Evolutionary conservation across 2,329 filamentous ascomycete species (phyloP).

Genomic region (Talaromyces sp.): DNA sequence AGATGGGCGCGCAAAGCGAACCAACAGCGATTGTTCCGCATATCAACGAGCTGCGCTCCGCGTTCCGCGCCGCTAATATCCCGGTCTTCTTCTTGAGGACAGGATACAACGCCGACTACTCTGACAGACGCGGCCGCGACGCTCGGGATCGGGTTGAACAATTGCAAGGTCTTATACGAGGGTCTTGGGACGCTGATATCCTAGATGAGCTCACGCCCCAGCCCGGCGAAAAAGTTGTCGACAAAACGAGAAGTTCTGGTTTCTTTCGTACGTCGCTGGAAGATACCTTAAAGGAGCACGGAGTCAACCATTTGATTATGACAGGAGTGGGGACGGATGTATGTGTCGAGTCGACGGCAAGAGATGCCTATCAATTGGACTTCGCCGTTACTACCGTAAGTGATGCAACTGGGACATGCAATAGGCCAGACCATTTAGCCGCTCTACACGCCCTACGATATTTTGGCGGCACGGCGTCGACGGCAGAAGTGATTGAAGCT

Average conservation of each 20-base stretch:
- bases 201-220: conserved; percentile 51
- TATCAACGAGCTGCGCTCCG: conserved; percentile 11
- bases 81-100: conserved; percentile 9
- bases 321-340: conserved; percentile 53
- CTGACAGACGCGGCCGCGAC: conserved; percentile 9
- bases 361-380: conserved; percentile 11
- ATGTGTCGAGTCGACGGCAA: conserved; percentile 11
- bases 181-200: conserved; percentile 34
- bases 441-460: conserved; percentile 8
- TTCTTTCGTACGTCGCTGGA: conserved; percentile 55
- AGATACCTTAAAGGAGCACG: conserved; percentile 49
- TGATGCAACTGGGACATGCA: conserved; percentile 11
- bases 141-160: neutral
- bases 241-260: conserved; percentile 56
- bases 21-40: conserved; percentile 10
- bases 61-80: conserved; percentile 8
- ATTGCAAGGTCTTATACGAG: conserved; percentile 8
- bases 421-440: conserved; percentile 5
- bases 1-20: conserved; percentile 4
- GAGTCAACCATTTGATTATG: conserved; percentile 55
- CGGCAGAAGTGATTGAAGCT: conserved; percentile 9
- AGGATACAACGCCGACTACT: conserved; percentile 9
- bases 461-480: conserved; percentile 8
- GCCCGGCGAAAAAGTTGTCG: conserved; percentile 51
- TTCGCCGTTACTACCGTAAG: conserved; percentile 10